Evolutionary conservation across 2,329 filamentous ascomycete genomes (phyloP).

Genomic region (Ophiocordyceps robertsii): DNA sequence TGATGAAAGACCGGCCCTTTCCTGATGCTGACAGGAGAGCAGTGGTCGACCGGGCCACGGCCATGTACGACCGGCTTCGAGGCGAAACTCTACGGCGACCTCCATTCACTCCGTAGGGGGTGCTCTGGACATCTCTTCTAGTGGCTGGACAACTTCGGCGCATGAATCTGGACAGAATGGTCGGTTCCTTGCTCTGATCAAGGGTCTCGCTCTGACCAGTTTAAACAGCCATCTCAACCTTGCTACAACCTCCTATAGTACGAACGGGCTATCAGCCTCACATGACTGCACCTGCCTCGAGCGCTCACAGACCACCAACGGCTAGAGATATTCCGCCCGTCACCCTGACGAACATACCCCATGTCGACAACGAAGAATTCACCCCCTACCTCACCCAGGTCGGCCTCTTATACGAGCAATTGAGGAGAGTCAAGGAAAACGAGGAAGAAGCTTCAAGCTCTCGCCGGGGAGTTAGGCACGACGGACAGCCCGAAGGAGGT

Average conservation of each 20-base stretch:
- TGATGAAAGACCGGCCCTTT: not conserved
- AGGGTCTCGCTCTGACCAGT: not conserved
- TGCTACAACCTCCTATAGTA: conserved; percentile 83
- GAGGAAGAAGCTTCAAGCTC: conserved; percentile 46
- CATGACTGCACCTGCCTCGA: conserved; percentile 54
- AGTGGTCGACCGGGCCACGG: conserved; percentile 29
- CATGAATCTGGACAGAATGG: conserved; percentile 75
- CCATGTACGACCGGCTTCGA: conserved; percentile 32
- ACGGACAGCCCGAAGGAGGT: conserved; percentile 24
- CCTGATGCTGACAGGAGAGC: conserved; percentile 6
- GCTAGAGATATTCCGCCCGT: conserved; percentile 87
- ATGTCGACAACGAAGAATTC: conserved; percentile 69
- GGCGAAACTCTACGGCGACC: conserved; percentile 75
- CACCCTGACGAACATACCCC: conserved; percentile 73
- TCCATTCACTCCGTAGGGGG: conserved; percentile 81
- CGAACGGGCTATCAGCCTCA: conserved; percentile 77
- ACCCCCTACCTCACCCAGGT: conserved; percentile 75
- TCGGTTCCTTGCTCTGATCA: conserved; percentile 17
- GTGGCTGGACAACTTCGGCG: conserved; percentile 39
- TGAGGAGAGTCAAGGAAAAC: conserved; percentile 70
- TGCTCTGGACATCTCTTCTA: conserved; percentile 57
- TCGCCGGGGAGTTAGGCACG: conserved; percentile 25
- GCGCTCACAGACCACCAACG: conserved; percentile 69
- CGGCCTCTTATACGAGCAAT: conserved; percentile 75
- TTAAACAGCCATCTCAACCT: conserved; percentile 66